Evolutionary conservation across 2,329 filamentous ascomycete species (phyloP).

Genomic region (Aspergillus terreus): DNA sequence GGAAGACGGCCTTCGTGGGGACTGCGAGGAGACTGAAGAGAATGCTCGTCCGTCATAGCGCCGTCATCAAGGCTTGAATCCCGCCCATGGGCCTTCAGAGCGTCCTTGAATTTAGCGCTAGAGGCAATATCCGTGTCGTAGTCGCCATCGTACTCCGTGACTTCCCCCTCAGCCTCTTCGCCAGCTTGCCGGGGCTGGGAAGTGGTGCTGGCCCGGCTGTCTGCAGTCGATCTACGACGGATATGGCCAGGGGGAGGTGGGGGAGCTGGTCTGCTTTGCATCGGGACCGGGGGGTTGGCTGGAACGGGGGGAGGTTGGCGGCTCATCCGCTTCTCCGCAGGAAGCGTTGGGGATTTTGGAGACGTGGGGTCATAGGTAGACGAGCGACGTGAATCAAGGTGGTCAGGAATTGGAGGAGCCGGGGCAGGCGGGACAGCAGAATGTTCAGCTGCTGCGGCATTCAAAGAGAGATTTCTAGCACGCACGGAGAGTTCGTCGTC

Average conservation of each 20-base stretch:
- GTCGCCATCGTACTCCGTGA: conserved; percentile 94
- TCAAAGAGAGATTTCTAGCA: conserved; percentile 43
- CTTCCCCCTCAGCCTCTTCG: conserved; percentile 69
- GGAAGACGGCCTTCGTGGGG: conserved; percentile 35
- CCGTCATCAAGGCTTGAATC: conserved; percentile 73
- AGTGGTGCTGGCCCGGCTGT: conserved; percentile 42
- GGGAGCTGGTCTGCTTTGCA: conserved; percentile 61
- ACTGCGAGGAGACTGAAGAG: conserved; percentile 46
- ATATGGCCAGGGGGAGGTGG: conserved; percentile 54
- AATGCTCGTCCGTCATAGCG: conserved; percentile 53
- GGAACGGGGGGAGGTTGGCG: conserved; percentile 42
- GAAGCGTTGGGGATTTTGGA: conserved; percentile 26
- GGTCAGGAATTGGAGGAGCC: conserved; percentile 42
- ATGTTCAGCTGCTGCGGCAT: conserved; percentile 39
- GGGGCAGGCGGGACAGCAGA: conserved; percentile 45
- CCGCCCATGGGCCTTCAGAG: conserved; percentile 74
- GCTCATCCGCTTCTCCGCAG: conserved; percentile 40
- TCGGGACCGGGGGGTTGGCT: conserved; percentile 34
- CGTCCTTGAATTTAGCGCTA: conserved; percentile 91
- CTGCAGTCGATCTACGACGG: conserved; percentile 59
- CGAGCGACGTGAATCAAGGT: conserved; percentile 35
- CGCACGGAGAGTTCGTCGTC: conserved; percentile 75
- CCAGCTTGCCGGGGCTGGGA: conserved; percentile 47
- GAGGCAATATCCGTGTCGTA: conserved; percentile 97
- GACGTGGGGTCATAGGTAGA: conserved; percentile 44